Percentiles rank a stretch among this genome's conserved stretches.
These are phyloP conservation scores for Chamaecyparis obtusa DNA, from an alignment of 75 land plant species.

Conservation along the genomic window DNA sequence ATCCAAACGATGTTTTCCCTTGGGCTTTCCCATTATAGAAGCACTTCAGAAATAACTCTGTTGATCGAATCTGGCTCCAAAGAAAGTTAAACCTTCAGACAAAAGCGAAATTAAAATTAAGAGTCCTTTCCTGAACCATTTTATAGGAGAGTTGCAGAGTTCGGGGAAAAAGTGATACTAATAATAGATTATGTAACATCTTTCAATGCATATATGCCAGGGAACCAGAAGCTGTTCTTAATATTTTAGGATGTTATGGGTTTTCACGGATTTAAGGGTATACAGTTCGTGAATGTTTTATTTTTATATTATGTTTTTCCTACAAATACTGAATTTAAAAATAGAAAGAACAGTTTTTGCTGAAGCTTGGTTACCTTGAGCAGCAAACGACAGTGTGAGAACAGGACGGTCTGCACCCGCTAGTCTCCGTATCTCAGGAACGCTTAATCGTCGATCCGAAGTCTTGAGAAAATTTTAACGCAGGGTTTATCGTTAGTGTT, in stretches of 20 bases:
- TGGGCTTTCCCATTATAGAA: constrained; percentile 65
- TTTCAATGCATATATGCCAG: not conserved
- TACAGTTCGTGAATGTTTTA: not conserved
- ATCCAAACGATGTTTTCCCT: constrained; percentile 92
- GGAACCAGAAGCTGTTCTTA: not conserved
- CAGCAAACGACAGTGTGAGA: not conserved
- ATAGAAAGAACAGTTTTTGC: not conserved
- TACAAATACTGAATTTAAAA: not conserved
- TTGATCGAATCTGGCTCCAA: not conserved
- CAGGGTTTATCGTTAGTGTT: too few species aligned
- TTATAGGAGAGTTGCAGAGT: not conserved
- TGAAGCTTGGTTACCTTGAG: not conserved
- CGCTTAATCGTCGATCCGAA: not conserved
- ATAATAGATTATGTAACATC: not conserved
- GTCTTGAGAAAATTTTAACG: not conserved
- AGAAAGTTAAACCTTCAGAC: not conserved
- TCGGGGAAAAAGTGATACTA: not conserved
- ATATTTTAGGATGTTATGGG: not conserved
- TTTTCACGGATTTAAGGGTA: not conserved
- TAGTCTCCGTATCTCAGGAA: not conserved
- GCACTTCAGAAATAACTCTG: not conserved
- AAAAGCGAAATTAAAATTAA: not conserved
- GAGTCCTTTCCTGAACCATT: not conserved
- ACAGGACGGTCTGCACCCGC: not conserved
- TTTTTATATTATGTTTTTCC: not conserved